Percentiles rank a stretch among this genome's conserved stretches.
Evolutionary conservation across 305 asterid genomes (phyloP).

Genomic region (Fraxinus floribunda): DNA sequence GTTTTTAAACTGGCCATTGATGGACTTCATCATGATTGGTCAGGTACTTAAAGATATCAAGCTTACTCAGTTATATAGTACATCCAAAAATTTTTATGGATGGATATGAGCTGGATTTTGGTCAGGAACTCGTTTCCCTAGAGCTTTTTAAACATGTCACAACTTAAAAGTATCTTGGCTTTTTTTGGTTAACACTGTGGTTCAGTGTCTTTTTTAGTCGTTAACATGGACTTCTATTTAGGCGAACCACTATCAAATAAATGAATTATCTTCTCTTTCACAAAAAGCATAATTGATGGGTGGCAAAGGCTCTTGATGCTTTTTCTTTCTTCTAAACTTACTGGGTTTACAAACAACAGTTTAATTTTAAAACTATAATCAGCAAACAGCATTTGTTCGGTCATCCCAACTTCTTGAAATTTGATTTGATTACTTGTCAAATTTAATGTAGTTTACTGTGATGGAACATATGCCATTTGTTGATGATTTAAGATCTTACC

Average conservation of each 20-base stretch:
- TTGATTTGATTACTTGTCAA: background rate
- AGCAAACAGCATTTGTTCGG: background rate
- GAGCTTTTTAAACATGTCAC: background rate
- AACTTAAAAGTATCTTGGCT: background rate
- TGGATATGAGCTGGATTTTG: background rate
- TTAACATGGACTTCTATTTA: background rate
- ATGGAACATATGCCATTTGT: background rate
- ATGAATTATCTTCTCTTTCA: background rate
- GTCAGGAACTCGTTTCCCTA: background rate
- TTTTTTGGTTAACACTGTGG: background rate
- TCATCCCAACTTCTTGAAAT: background rate
- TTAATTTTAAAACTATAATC: background rate
- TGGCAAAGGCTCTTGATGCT: background rate
- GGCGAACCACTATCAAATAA: background rate
- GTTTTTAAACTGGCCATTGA: background rate
- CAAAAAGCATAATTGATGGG: background rate
- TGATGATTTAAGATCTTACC: background rate
- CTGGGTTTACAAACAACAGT: background rate
- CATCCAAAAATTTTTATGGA: background rate
- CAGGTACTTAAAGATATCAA: background rate
- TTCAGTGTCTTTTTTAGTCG: background rate
- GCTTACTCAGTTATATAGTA: conserved; percentile 2
- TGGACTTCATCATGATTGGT: background rate
- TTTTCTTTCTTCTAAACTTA: background rate
- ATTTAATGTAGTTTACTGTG: background rate